A percentile compares a stretch with the other conserved stretches of the same genome.
Evolutionary conservation across 148 eudicot species (phyloP).

Genomic region (Amaranthus hypochondriacus): DNA sequence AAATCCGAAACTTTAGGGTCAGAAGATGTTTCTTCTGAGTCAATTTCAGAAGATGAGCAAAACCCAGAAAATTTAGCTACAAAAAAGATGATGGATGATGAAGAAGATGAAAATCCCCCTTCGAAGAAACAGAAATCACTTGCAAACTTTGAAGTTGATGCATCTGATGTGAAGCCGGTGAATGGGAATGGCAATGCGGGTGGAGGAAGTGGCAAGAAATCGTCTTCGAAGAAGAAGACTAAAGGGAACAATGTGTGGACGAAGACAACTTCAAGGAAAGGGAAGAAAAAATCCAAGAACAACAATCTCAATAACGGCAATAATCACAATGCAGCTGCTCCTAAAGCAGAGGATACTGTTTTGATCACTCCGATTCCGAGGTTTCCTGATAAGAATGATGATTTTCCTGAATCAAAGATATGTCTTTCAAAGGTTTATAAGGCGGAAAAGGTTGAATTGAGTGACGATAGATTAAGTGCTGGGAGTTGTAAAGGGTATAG

Average conservation of each 20-base stretch:
- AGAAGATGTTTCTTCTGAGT: slow-evolving; percentile 25
- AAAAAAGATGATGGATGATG: slow-evolving; percentile 10
- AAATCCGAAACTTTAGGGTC: slow-evolving; percentile 10
- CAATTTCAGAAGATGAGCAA: slow-evolving; percentile 27
- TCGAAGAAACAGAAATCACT: slow-evolving; percentile 16
- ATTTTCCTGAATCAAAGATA: slow-evolving; percentile 44
- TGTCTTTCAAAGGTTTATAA: slow-evolving; percentile 77
- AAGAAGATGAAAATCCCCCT: slow-evolving; percentile 9
- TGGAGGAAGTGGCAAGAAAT: slow-evolving; percentile 16
- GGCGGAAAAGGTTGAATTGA: slow-evolving; percentile 88
- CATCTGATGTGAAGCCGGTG: neutral
- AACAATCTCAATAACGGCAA: slow-evolving; percentile 53
- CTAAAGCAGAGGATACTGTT: slow-evolving; percentile 39
- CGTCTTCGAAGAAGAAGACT: slow-evolving; percentile 25
- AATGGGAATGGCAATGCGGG: slow-evolving; percentile 2
- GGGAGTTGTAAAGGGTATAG: slow-evolving; percentile 89
- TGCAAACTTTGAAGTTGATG: slow-evolving; percentile 5
- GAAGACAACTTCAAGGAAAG: slow-evolving; percentile 30
- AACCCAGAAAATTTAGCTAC: slow-evolving; percentile 16
- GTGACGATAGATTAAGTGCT: slow-evolving; percentile 80
- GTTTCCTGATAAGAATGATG: slow-evolving; percentile 80
- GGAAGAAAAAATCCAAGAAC: slow-evolving; percentile 48
- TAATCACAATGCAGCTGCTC: slow-evolving; percentile 23
- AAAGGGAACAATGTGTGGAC: slow-evolving; percentile 30
- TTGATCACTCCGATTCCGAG: slow-evolving; percentile 62